Evolutionary conservation across 371 early-diverging fungal species (phyloP), one percentile per base, ranked within the genome.

Genomic region (Saksenaea vasiformis): DNA sequence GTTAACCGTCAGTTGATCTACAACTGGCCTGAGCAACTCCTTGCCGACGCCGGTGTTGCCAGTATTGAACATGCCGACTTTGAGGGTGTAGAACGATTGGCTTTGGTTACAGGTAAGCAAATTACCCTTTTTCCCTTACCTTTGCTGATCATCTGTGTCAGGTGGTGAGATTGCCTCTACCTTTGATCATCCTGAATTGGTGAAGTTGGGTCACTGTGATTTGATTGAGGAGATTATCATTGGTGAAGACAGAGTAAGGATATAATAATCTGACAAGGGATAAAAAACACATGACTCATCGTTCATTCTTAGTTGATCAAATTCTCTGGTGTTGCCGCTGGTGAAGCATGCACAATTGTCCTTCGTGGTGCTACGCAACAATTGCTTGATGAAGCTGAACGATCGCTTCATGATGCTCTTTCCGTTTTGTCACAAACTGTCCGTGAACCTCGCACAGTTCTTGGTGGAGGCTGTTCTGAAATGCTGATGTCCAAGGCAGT

Each of bases 1-100:
- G 98, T 99, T 59, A 99, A 99, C 89, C 94, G 99, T 70, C 99
- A 99, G 85, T 86, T 99, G 38, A 99, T 99, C 68, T 99, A 99
- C 87, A 99, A 99, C 91, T 99, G 95, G 94, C 99, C 99, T 57
- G 97, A 98, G 80, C 98, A 98, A 80, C 86, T 99, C 60, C 93
- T 99, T 77, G 98, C 95, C 26, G 98, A 96, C 70, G 84, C 96
- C 56, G 97, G 97, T 28, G 91, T 99, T 74, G 90, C 93, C 78
- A 91, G 96, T 43, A 99, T 99, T 69, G 99, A 99, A 79, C 98
- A 99, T 73, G 99, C 99, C 43, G 99, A 99, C 72, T 99, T 99
- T 74, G 98, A 98, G 71, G 99, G 99, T 70, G 92, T 99, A 38
- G 99, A 99, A 81, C 89, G 99, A 55, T 84, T 99, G 64, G 95